phyloP scores from a whole-genome alignment of 2,329 filamentous ascomycete species.

The Sporothrix sp. region DNA sequence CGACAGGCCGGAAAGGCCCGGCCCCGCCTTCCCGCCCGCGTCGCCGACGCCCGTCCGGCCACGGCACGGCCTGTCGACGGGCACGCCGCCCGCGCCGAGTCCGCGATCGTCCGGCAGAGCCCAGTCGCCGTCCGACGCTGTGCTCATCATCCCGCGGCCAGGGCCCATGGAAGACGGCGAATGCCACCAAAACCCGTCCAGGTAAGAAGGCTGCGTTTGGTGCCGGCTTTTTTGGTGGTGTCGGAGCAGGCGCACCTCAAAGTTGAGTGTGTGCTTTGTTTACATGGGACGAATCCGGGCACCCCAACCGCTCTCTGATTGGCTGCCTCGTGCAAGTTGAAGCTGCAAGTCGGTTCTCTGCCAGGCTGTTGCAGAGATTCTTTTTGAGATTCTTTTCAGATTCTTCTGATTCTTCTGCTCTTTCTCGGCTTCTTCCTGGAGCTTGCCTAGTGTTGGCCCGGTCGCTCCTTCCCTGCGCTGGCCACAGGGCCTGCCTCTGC shows the following conservation, averaged over 20 bases:
- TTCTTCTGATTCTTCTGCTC: background rate
- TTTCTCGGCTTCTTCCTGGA: background rate
- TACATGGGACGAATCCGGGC: too few relatives aligned
- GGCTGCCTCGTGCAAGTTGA: too few relatives aligned
- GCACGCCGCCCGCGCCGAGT: constrained; percentile 9
- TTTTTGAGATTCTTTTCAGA: background rate
- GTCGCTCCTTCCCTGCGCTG: background rate
- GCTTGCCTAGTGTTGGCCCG: too few relatives aligned
- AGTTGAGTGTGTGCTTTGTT: too few relatives aligned
- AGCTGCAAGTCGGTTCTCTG: too few relatives aligned
- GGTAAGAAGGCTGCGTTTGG: background rate
- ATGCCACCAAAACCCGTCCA: background rate
- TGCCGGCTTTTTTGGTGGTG: too few relatives aligned
- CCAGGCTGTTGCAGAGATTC: too few relatives aligned
- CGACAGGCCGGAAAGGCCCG: background rate
- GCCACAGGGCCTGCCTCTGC: background rate
- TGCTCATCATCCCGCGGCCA: constrained; percentile 13
- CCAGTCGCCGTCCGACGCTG: constrained; percentile 17
- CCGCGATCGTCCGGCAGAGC: constrained; percentile 4
- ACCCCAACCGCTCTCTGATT: too few relatives aligned
- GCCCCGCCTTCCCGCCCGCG: constrained; percentile 10
- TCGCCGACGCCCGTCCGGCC: constrained; percentile 19
- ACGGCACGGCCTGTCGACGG: constrained; percentile 9
- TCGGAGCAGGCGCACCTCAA: too few relatives aligned
- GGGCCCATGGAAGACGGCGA: background rate